Evolutionary conservation across 1,284 basidiomycete genomes (phyloP), one percentile per base, ranked within the genome.

Genomic region (Inonotus hispidus): DNA sequence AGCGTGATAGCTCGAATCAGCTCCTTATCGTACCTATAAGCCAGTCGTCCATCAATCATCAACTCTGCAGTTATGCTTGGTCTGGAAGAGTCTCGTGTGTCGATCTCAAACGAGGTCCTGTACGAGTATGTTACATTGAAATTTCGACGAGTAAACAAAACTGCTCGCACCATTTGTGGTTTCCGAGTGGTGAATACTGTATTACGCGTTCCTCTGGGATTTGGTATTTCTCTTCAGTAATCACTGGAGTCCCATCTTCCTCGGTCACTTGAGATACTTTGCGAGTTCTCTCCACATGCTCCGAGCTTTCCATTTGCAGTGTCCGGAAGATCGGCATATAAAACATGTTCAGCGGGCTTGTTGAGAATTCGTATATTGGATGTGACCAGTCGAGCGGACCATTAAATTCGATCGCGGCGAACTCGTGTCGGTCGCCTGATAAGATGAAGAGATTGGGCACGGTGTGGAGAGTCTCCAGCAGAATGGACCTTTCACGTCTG

Each of bases 341-440:
- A 71, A 88, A 89, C 82, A 87, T 87, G 73, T 79, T 88, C 68
- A 91, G 69, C 2, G 90, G 90, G 65, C 85, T 82, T 46, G 82
- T 85, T 59, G 79, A 81, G 66, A 85, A 77, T 69, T 86, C 84
- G 55, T 77, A 70, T 21, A 84, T 75, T 10, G 66, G 66, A 53
- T 74, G 68, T 23, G 79, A 79, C 43, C 69, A 66, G 45, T 79
- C 70, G 1, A 72, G 65, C 62, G 76, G 70, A 14, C 77, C 71
- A 58, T 76, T 78, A 70, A 82, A 86, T 71, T 85, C 82, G 69
- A 91, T 79, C 1, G 82, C 83, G 2, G 90, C 90, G 70, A 92
- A 92, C 71, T 93, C 90, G 72, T 93, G 91, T 8, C 90, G 79
- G 70, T 92, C 90, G 5, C 86, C 85, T 0, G 82, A 84, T 46